Evolutionary conservation across 805 yeast species (phyloP).

Genomic region (Saccharomycopsis babjevae): DNA sequence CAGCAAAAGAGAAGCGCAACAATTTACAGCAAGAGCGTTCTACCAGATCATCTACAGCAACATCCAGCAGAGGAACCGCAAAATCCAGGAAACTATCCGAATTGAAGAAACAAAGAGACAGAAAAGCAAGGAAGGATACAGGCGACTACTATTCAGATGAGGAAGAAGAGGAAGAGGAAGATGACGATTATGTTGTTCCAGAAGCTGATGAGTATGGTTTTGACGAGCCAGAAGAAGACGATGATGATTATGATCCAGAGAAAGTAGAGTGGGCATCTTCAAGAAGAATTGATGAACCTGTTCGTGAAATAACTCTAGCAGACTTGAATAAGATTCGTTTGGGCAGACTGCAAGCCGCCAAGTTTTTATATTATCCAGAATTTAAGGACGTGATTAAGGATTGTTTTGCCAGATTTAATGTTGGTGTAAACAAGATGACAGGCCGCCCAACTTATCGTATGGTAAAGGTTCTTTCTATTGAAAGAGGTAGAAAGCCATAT

Average conservation of each 20-base stretch:
- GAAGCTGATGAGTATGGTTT: conserved; percentile 28
- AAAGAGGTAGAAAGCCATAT: conserved; percentile 39
- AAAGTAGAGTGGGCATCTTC: conserved; percentile 36
- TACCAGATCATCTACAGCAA: conserved; percentile 27
- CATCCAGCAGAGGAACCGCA: conserved; percentile 25
- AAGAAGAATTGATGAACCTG: conserved; percentile 2
- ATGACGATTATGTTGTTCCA: conserved; percentile 30
- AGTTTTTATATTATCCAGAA: conserved; percentile 72
- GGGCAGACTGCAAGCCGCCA: conserved; percentile 67
- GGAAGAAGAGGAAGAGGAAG: conserved; percentile 18
- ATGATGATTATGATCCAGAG: conserved; percentile 33
- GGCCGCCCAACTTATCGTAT: conserved; percentile 65
- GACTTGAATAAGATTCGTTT: conserved; percentile 69
- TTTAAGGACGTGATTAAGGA: conserved; percentile 63
- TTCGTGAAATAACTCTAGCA: conserved; percentile 27
- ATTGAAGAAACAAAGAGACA: conserved; percentile 66
- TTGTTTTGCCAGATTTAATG: conserved; percentile 73
- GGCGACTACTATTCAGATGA: conserved; percentile 37
- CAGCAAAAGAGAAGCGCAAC: conserved; percentile 29
- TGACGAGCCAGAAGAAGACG: conserved; percentile 29
- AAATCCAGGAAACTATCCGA: conserved; percentile 53
- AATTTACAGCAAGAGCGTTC: conserved; percentile 39
- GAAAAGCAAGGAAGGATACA: conserved; percentile 37
- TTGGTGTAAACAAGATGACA: conserved; percentile 58
- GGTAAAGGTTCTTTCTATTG: conserved; percentile 67